phyloP scores from a whole-genome alignment of 371 early-diverging fungal genomes.

The Actinomortierella ambigua region DNA sequence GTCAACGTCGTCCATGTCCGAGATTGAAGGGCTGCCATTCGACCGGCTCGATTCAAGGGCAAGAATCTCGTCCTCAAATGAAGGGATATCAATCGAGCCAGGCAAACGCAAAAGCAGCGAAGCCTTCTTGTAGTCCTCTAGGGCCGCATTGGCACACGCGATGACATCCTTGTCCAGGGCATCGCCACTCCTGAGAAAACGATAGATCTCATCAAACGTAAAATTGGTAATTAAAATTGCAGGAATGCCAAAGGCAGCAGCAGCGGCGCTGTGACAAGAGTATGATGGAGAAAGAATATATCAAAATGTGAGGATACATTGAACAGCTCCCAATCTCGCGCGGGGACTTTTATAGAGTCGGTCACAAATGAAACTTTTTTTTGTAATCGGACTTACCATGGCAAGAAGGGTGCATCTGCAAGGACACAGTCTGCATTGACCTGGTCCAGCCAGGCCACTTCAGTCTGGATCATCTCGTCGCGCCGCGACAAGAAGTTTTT shows the following conservation, averaged over 20 bases:
- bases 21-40: no score
- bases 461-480: constrained; percentile 52
- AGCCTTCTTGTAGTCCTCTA: constrained; percentile 62
- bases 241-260: constrained; percentile 61
- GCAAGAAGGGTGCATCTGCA: constrained; percentile 74
- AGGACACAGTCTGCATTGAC: constrained; percentile 67
- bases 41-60: constrained; percentile 5
- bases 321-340: background rate
- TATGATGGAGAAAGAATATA: constrained; percentile 1
- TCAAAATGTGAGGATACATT: background rate
- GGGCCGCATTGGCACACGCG: constrained; percentile 52
- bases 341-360: background rate
- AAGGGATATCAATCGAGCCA: constrained; percentile 72
- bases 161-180: constrained; percentile 55
- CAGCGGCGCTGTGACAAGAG: constrained; percentile 56
- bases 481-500: constrained; percentile 53
- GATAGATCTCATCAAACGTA: constrained; percentile 78
- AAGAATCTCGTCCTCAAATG: constrained; percentile 52
- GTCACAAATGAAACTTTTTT: background rate
- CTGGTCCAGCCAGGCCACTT: constrained; percentile 59
- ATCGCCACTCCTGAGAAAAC: constrained; percentile 63
- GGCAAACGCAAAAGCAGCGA: constrained; percentile 70
- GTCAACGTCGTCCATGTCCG: no score
- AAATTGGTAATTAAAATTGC: constrained; percentile 78
- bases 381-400: constrained; percentile 52